Conservation (phyloP, 441 rosid species). For the Croton laevigatus region DNA sequence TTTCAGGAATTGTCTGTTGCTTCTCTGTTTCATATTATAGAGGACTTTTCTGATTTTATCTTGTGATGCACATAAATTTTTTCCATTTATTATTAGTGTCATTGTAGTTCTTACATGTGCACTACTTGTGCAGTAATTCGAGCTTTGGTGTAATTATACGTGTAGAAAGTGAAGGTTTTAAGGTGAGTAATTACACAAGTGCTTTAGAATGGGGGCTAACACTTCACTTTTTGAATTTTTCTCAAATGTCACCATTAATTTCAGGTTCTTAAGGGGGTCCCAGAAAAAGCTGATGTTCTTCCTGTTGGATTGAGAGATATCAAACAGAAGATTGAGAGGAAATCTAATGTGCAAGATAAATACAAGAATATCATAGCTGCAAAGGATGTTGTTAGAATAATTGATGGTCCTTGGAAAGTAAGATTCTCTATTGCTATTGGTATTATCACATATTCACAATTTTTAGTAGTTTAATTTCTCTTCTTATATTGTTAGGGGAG, state of each 20-base stretch:
- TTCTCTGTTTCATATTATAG: constrained; percentile 14
- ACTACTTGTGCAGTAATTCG: constrained; percentile 55
- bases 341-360: constrained; percentile 69
- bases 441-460: background rate
- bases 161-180: constrained; percentile 95
- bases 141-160: constrained; percentile 95
- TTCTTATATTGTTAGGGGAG: constrained; percentile 55
- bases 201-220: background rate
- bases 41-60: constrained; percentile 21
- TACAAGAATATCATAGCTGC: constrained; percentile 64
- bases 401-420: constrained; percentile 94
- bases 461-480: constrained; percentile 1
- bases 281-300: constrained; percentile 90
- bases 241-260: constrained; percentile 9
- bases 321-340: constrained; percentile 87
- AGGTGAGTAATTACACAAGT: constrained; percentile 40
- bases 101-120: constrained; percentile 24
- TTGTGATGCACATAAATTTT: constrained; percentile 38
- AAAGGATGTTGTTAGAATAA: constrained; percentile 79
- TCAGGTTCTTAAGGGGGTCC: constrained; percentile 93
- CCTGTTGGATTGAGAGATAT: constrained; percentile 92
- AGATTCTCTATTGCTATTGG: constrained; percentile 29
- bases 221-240: background rate
- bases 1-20: constrained; percentile 15
- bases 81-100: constrained; percentile 2